Conservation (phyloP, 805 yeast species). For the Candida nitratophila region DNA sequence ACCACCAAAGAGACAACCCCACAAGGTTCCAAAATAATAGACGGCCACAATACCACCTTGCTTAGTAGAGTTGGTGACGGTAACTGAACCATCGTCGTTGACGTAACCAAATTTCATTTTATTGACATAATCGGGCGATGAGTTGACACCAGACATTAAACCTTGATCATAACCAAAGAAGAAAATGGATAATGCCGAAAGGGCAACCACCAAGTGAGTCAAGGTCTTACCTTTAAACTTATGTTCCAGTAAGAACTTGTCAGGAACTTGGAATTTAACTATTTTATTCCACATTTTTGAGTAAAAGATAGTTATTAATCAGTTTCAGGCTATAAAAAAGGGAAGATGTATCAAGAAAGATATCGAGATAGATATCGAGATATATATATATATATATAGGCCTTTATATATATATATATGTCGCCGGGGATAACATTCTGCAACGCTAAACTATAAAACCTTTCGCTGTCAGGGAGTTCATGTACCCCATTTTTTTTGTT, state of each 20-base stretch:
- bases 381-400: too few species aligned
- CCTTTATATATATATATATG: too few species aligned
- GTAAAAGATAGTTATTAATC: too few species aligned
- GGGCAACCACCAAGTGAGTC: constrained; percentile 4
- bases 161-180: constrained; percentile 40
- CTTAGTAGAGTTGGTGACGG: constrained; percentile 11
- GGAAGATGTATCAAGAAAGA: too few species aligned
- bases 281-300: not conserved
- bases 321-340: too few species aligned
- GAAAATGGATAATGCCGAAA: constrained; percentile 16
- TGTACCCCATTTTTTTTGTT: too few species aligned
- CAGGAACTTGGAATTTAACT: not conserved
- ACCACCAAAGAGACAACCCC: constrained; percentile 15
- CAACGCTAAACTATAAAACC: too few species aligned
- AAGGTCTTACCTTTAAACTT: constrained; percentile 1
- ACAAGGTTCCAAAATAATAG: constrained; percentile 24
- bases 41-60: constrained; percentile 27
- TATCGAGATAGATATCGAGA: too few species aligned
- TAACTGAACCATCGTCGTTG: constrained; percentile 10
- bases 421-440: too few species aligned
- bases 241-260: constrained; percentile 1
- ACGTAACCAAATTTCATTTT: constrained; percentile 14
- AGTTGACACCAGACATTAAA: constrained; percentile 31
- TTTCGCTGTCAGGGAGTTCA: too few species aligned
- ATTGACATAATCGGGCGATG: constrained; percentile 22